These are phyloP conservation scores for Thyridium curvatum DNA, from an alignment of 2,329 filamentous ascomycete genomes.

Conservation along the genomic window DNA sequence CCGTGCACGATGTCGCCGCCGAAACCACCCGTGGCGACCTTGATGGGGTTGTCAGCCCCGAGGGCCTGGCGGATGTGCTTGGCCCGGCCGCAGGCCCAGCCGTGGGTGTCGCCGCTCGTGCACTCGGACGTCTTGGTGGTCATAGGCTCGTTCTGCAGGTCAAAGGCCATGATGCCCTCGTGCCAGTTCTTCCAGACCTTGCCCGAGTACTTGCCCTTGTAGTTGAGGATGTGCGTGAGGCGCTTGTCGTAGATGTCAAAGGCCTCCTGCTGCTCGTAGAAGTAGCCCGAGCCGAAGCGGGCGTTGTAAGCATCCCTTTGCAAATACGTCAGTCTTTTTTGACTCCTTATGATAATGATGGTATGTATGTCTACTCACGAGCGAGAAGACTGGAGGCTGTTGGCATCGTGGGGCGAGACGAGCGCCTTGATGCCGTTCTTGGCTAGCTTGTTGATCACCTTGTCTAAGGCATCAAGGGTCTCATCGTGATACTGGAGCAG, in stretches of 20 bases:
- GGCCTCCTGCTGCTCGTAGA: conserved; percentile 21
- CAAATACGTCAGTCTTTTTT: too few species aligned
- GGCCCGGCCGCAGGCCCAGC: conserved; percentile 24
- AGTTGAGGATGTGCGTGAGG: conserved; percentile 21
- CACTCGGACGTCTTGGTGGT: conserved; percentile 14
- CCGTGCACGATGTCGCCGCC: conserved; percentile 22
- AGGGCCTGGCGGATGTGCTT: conserved; percentile 11
- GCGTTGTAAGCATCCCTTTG: too few species aligned
- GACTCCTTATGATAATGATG: too few species aligned
- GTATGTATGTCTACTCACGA: too few species aligned
- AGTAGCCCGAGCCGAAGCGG: conserved; percentile 14
- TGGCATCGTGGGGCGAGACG: background rate
- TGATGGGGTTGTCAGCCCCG: conserved; percentile 18
- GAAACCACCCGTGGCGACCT: conserved; percentile 21
- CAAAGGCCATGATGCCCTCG: conserved; percentile 23
- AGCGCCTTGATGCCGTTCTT: background rate
- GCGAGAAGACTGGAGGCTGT: too few species aligned
- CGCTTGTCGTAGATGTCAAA: conserved; percentile 20
- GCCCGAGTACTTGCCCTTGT: conserved; percentile 20
- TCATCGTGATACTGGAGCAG: background rate
- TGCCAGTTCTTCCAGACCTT: conserved; percentile 23
- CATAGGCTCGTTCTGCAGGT: conserved; percentile 26
- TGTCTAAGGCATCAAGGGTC: background rate
- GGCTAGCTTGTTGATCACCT: background rate
- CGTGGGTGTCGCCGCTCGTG: conserved; percentile 10